Base-by-base conservation (phyloP, 306 rosid species). In the Abrus pulchellus region DNA sequence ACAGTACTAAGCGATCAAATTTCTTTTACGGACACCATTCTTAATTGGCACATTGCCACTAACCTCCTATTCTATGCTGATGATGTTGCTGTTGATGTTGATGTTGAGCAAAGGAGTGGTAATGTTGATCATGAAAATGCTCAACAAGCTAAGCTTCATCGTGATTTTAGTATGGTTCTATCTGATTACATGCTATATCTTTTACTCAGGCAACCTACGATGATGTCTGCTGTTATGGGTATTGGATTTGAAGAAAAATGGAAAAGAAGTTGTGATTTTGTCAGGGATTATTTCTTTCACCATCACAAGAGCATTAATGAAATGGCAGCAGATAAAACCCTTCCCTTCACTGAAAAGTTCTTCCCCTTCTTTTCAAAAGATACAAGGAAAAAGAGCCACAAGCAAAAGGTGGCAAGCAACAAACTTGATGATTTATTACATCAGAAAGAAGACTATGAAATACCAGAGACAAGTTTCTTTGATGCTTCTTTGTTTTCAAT, bases 391-490 rank as follows among this genome's bases (percentile, higher is more conserved):
- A 20, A 20, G 20, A 20, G 20, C 20, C 20, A 20, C 20, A 20
- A 20, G 20, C 20, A 20, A 20, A 20, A 20, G 20, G 20, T 20
- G 20, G 20, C 20, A 20, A 20, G 20, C 20, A 20, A 20, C 20
- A 20, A 20, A 20, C 20, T 20, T 20, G 20, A 20, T 20, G 20
- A 20, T 20, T 20, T 20, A 20, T 20, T 20, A 20, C 20, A 20
- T 20, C 20, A 11, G 2, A 0, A 0, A 7, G 5, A 61, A 44
- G 32, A 30, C 13, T 47, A 78, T 81, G 32, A 81, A 85, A 53
- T 85, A 85, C 55, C 43, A 73, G 74, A 64, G 81, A 85, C 74
- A 85, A 85, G 67, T 85, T 85, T 43, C 33, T 85, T 85, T 5
- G 80, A 81, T 56, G 88, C 65, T 2, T 56, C 74, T 20, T 20